phyloP scores from a whole-genome alignment of 2,329 filamentous ascomycete genomes.

The Alternaria sp. region DNA sequence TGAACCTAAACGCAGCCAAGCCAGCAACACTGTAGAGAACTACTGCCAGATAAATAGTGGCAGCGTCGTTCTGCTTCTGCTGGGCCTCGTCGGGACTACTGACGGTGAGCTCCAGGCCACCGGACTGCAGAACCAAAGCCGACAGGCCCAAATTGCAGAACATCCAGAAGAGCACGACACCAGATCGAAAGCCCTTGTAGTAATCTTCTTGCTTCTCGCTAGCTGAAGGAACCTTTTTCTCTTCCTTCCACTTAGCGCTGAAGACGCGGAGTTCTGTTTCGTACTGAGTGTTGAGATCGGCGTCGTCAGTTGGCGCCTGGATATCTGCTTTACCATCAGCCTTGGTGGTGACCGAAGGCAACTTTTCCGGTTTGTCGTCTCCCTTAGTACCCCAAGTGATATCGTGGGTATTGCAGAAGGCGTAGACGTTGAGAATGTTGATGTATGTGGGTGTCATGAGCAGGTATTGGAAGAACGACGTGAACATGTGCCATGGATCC shows the following conservation, averaged over 20 bases:
- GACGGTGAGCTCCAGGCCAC: conserved; percentile 71
- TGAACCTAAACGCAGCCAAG: conserved; percentile 84
- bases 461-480: conserved; percentile 91
- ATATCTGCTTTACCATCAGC: conserved; percentile 96
- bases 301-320: conserved; percentile 84
- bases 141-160: conserved; percentile 91
- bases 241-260: conserved; percentile 75
- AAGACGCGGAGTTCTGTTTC: conserved; percentile 83
- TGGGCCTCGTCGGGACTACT: conserved; percentile 52
- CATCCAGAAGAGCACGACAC: conserved; percentile 95
- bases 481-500: conserved; percentile 99
- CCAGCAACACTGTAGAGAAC: conserved; percentile 90
- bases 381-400: conserved; percentile 99
- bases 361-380: conserved; percentile 92
- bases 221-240: conserved; percentile 69
- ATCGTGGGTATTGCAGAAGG: conserved; percentile 98
- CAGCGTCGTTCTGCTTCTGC: conserved; percentile 62
- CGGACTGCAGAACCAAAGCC: conserved; percentile 86
- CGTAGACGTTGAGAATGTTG: conserved; percentile 98
- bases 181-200: conserved; percentile 93
- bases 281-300: conserved; percentile 94
- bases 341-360: conserved; percentile 88
- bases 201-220: conserved; percentile 94
- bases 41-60: conserved; percentile 84
- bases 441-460: conserved; percentile 95